Conservation (phyloP, 2,329 filamentous ascomycete genomes). For the Aspergillus ruber region DNA sequence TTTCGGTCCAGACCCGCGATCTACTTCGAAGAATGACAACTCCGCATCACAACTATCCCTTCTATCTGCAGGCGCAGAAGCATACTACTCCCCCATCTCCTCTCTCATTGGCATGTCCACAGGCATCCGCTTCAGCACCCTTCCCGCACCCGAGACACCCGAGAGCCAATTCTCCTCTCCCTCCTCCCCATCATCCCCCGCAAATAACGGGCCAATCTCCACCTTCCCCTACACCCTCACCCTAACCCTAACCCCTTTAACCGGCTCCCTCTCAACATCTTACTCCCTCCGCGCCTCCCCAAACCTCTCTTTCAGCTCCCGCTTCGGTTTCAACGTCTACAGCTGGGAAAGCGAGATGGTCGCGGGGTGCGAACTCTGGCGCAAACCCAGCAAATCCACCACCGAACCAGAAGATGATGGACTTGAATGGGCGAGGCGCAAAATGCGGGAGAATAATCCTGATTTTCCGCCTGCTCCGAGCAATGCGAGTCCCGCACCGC, state of each 20-base stretch:
- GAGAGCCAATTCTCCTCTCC: conserved; percentile 18
- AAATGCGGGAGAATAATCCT: conserved; percentile 25
- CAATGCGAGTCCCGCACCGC: conserved; percentile 2
- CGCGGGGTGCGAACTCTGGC: conserved; percentile 89
- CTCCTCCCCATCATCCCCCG: conserved; percentile 14
- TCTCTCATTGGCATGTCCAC: conserved; percentile 89
- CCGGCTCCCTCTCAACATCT: conserved; percentile 84
- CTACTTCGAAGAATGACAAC: conserved; percentile 18
- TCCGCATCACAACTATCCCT: conserved; percentile 62
- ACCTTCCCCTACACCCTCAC: conserved; percentile 93
- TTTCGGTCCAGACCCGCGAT: conserved; percentile 64
- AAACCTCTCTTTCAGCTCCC: conserved; percentile 76
- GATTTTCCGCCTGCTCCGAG: conserved; percentile 12
- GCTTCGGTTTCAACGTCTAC: conserved; percentile 96
- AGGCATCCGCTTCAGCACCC: conserved; percentile 80
- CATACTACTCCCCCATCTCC: conserved; percentile 93
- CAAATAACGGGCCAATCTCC: conserved; percentile 40
- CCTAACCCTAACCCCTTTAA: conserved; percentile 84
- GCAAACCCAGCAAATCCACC: conserved; percentile 40
- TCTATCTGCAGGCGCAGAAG: conserved; percentile 83
- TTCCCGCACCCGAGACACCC: conserved; percentile 49
- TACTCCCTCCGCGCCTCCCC: conserved; percentile 85
- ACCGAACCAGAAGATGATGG: conserved; percentile 36
- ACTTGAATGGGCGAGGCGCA: conserved; percentile 36
- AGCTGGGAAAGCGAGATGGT: conserved; percentile 95